phyloP scores from a whole-genome alignment of 352 stramenopile genomes.

The Globisporangium paroecandrum region DNA sequence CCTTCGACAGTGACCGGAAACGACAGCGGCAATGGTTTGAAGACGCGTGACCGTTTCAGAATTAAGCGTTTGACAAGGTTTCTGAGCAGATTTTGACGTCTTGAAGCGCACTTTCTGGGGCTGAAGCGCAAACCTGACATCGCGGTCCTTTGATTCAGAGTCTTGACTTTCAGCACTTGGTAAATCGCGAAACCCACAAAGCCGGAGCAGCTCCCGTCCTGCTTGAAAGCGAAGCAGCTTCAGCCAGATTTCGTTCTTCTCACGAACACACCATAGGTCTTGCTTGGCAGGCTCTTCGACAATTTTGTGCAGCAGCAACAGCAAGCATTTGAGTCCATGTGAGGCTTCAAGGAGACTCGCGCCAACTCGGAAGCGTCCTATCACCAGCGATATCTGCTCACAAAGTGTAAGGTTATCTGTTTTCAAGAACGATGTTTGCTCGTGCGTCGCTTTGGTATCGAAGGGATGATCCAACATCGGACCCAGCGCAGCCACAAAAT shows the following conservation, averaged over 20 bases:
- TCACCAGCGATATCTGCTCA: slow-evolving; percentile 35
- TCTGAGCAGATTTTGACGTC: slow-evolving; percentile 21
- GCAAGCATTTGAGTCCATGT: slow-evolving; percentile 25
- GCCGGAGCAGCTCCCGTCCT: slow-evolving; percentile 30
- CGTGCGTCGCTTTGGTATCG: slow-evolving; percentile 19
- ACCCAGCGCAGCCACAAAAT: slow-evolving; percentile 56
- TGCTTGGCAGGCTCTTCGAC: slow-evolving; percentile 40
- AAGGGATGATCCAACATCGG: slow-evolving; percentile 53
- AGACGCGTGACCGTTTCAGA: slow-evolving; percentile 26
- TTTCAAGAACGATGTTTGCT: background rate
- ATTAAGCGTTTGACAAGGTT: slow-evolving; percentile 23
- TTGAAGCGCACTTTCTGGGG: slow-evolving; percentile 41
- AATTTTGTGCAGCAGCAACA: slow-evolving; percentile 29
- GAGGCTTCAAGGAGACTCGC: slow-evolving; percentile 20
- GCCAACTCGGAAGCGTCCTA: slow-evolving; percentile 40
- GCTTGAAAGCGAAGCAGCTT: slow-evolving; percentile 26
- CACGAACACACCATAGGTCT: slow-evolving; percentile 31
- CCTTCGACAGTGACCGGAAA: slow-evolving; percentile 42
- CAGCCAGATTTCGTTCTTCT: slow-evolving; percentile 19
- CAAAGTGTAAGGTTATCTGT: slow-evolving; percentile 28
- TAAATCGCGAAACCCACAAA: slow-evolving; percentile 33
- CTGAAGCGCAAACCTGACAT: slow-evolving; percentile 26
- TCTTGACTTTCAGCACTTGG: background rate
- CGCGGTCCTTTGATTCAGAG: background rate
- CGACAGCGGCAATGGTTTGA: slow-evolving; percentile 35